phyloP scores from a whole-genome alignment of 73 alveolate genomes.

The Durusdinium trenchii region DNA sequence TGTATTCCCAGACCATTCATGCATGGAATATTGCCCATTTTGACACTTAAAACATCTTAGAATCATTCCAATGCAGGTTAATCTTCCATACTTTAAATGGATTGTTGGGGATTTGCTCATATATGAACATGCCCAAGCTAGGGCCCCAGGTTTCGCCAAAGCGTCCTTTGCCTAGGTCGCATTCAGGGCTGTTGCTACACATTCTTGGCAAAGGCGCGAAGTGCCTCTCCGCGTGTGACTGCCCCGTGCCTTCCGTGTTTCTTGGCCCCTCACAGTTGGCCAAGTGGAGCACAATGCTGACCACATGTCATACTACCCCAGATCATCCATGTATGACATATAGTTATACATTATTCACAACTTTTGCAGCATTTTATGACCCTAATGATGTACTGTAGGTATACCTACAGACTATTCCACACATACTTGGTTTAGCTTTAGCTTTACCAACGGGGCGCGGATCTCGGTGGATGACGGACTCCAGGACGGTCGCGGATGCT shows the following conservation, averaged over 20 bases:
- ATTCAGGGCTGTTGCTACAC: background rate
- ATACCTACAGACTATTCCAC: background rate
- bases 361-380: background rate
- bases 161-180: no score
- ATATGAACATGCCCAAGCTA: no score
- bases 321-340: no score
- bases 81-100: no score
- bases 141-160: no score
- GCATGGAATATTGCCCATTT: no score
- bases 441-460: background rate
- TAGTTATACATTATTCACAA: background rate
- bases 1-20: no score
- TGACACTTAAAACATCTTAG: no score
- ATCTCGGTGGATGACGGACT: background rate
- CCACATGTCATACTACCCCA: no score
- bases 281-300: background rate
- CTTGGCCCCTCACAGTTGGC: background rate
- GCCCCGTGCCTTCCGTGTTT: background rate
- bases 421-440: background rate
- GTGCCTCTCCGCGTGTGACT: background rate
- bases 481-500: background rate
- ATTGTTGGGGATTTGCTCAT: no score
- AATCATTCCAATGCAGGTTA: no score
- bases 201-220: conserved; percentile 8
- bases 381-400: background rate